Percentiles rank a stretch among this genome's conserved stretches.
Evolutionary conservation across 202 grass and related monocot species (phyloP).

Genomic region (Zizania palustris): DNA sequence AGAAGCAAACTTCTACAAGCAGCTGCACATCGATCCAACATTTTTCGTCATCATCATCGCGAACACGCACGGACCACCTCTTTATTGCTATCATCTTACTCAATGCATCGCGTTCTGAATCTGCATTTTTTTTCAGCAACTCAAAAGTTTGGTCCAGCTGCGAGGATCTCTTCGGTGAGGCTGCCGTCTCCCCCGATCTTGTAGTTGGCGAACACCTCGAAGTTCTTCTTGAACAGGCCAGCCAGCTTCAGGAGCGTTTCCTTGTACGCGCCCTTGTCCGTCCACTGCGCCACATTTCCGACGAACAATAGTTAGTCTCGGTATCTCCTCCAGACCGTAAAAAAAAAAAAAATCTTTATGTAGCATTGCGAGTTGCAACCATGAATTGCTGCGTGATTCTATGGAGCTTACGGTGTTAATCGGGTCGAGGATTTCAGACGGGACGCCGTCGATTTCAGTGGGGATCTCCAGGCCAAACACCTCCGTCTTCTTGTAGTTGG

Average conservation of each 20-base stretch:
- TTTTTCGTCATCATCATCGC: slow-evolving; percentile 49
- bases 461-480: slow-evolving; percentile 96
- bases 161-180: slow-evolving; percentile 93
- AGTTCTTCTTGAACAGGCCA: slow-evolving; percentile 95
- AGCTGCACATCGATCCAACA: slow-evolving; percentile 24
- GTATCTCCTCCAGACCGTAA: no score
- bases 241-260: slow-evolving; percentile 86
- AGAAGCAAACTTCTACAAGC: slow-evolving; percentile 11
- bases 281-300: slow-evolving; percentile 57
- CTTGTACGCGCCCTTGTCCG: slow-evolving; percentile 72
- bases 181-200: slow-evolving; percentile 73
- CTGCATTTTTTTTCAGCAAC: background rate
- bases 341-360: no score
- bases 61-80: slow-evolving; percentile 2
- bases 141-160: slow-evolving; percentile 92
- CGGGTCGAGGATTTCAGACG: slow-evolving; percentile 88
- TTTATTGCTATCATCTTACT: slow-evolving; percentile 51
- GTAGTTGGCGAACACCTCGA: slow-evolving; percentile 94
- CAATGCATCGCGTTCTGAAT: slow-evolving; percentile 25
- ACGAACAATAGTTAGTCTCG: background rate
- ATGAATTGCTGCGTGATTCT: background rate
- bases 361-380: no score
- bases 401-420: slow-evolving; percentile 83
- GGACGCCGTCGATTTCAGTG: slow-evolving; percentile 72
- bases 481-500: slow-evolving; percentile 83